These are phyloP conservation scores for Thozetella sp. DNA, from an alignment of 495 filamentous ascomycete genomes.

Conservation along the genomic window DNA sequence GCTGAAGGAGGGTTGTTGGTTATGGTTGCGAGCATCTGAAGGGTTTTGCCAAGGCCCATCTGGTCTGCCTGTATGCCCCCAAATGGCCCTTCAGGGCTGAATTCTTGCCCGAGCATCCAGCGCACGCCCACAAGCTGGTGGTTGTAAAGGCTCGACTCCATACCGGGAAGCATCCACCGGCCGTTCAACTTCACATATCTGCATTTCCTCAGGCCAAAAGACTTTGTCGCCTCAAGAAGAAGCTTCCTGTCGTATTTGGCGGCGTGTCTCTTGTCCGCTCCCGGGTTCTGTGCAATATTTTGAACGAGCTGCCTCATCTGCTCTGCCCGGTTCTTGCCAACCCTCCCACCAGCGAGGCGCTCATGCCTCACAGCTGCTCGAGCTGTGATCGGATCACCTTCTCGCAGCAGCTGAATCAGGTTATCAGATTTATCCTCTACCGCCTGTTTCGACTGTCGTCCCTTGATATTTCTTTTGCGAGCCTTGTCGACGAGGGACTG, in stretches of 20 bases:
- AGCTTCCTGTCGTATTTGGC: background rate
- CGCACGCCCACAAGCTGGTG: constrained; percentile 27
- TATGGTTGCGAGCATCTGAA: constrained; percentile 74
- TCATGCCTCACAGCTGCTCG: background rate
- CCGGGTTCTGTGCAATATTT: background rate
- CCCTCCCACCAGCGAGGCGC: background rate
- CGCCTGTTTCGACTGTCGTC: background rate
- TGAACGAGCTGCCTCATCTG: background rate
- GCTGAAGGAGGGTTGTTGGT: constrained; percentile 45
- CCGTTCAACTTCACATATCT: background rate
- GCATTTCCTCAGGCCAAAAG: background rate
- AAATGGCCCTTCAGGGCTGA: constrained; percentile 2
- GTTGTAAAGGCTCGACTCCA: constrained; percentile 20
- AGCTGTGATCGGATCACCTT: background rate
- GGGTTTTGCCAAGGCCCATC: constrained; percentile 77
- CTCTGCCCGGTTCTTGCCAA: background rate
- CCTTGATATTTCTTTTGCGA: no score
- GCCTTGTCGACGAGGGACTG: background rate
- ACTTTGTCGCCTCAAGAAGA: background rate
- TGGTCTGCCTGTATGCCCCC: constrained; percentile 75
- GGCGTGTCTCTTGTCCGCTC: background rate
- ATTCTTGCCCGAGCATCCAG: constrained; percentile 31
- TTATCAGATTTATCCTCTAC: background rate
- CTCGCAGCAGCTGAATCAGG: background rate
- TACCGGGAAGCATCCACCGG: constrained; percentile 8